Evolutionary conservation across 2,329 filamentous ascomycete genomes (phyloP).

Genomic region (Alternaria incomplexa): DNA sequence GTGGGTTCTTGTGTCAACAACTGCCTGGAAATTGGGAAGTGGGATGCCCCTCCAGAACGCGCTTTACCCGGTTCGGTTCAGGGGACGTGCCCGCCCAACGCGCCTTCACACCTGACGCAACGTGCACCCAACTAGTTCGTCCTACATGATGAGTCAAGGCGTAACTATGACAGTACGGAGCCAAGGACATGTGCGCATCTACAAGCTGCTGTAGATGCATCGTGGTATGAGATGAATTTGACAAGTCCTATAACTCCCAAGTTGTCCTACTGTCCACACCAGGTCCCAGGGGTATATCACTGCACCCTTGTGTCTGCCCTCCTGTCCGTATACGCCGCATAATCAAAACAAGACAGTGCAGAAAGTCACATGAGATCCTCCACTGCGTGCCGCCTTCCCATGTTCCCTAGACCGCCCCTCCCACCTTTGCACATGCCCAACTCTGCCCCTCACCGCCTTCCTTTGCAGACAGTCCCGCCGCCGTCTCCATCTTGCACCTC

Average conservation of each 20-base stretch:
- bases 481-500: slow-evolving; percentile 34
- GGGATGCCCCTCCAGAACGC: slow-evolving; percentile 13
- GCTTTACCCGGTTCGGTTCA: slow-evolving; percentile 9
- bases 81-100: slow-evolving; percentile 21
- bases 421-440: slow-evolving; percentile 29
- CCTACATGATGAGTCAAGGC: background rate
- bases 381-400: background rate
- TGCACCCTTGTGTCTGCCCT: slow-evolving; percentile 3
- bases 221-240: background rate
- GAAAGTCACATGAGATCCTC: background rate
- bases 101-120: background rate
- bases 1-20: slow-evolving; percentile 6
- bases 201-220: background rate
- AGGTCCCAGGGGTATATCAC: slow-evolving; percentile 17
- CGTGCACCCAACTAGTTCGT: background rate
- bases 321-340: slow-evolving; percentile 24
- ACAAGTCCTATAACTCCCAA: slow-evolving; percentile 8
- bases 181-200: background rate
- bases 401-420: background rate
- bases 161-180: background rate
- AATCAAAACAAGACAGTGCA: slow-evolving; percentile 5
- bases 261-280: slow-evolving; percentile 8
- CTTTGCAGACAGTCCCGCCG: slow-evolving; percentile 22
- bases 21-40: slow-evolving; percentile 16
- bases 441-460: slow-evolving; percentile 19